These are phyloP conservation scores for Leishmania tarentolae DNA, from an alignment of 208 protist genomes.

Conservation along the genomic window DNA sequence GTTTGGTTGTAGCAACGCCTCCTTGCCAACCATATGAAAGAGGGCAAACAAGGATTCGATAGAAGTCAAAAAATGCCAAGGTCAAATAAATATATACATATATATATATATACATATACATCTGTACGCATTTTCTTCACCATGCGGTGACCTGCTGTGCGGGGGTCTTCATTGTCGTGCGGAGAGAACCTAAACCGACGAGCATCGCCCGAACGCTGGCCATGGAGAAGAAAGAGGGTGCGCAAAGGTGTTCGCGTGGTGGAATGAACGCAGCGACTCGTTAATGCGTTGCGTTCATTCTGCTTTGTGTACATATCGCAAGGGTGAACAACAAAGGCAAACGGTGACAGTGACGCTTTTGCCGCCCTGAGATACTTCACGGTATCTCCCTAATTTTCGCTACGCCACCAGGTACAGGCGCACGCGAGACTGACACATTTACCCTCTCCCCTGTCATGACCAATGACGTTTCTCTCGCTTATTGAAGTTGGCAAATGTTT, in stretches of 20 bases:
- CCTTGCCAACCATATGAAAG: not conserved
- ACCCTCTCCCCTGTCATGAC: not conserved
- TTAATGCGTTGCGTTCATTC: not conserved
- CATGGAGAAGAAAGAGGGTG: not conserved
- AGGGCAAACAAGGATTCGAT: not conserved
- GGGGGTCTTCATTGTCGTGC: not conserved
- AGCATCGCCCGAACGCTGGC: not conserved
- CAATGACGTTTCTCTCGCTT: not conserved
- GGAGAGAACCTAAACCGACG: not conserved
- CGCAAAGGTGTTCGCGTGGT: not conserved
- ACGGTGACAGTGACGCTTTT: not conserved
- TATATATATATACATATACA: not conserved
- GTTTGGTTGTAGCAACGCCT: not conserved
- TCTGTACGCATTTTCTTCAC: not conserved
- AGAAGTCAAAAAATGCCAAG: not conserved
- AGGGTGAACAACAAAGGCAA: not conserved
- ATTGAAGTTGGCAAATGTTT: not conserved
- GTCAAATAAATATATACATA: not conserved
- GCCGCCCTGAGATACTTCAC: not conserved
- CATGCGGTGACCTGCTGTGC: not conserved
- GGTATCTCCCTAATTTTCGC: not conserved
- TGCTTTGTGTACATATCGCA: not conserved
- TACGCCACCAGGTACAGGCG: not conserved
- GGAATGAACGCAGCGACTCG: not conserved
- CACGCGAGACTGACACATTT: not conserved